Base-by-base conservation (phyloP, 2,329 filamentous ascomycete genomes). In the Metarhizium anisopliae region DNA sequence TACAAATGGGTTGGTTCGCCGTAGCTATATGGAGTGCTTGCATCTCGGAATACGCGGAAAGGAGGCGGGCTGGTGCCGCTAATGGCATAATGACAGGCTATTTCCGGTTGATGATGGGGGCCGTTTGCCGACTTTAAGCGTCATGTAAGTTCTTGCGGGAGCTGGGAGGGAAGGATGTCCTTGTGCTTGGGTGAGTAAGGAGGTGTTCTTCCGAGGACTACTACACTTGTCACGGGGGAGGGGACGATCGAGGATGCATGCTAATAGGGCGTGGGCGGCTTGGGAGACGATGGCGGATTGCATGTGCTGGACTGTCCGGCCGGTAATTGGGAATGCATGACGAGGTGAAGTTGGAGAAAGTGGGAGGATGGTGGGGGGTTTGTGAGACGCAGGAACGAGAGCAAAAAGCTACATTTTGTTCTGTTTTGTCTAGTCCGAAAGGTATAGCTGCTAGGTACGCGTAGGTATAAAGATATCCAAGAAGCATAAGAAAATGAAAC, bases 121-220 rank as follows among this genome's bases (percentile, higher is more conserved):
- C 3, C 63, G 66, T 43, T 61, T 75, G 45, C 66, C 65, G 3
- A 55, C 67, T 6, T 52, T 68, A 5, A 60, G 61, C 4, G 59
- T 64, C 2, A 59, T 72, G 16, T 66, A 71, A 59, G 63, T 66
- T 6, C 60, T 63, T 11, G 55, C 52, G 3, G 43, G 29, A 14
- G 30, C 55, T 2, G 55, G 56, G 10, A 55, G 53, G 56, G n/a
- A 5, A 2, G 58, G 53, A 10, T 63, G 60, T 25, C 25, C 25
- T 25, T 63, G 60, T 25, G 3, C 25, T 25, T 25, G 25, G 57
- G 55, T 63, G 20, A 64, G 62, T 36, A 32, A 60, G 6, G 62
- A 64, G 55, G 59, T 64, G 5, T 62, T 62, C 51, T 55, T 25
- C 3, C 58, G 18, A 29, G 54, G 8, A 55, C 56, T 6, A 57